Evolutionary conservation across 2,329 filamentous ascomycete genomes (phyloP).

Genomic region (Teratosphaeria viscida): DNA sequence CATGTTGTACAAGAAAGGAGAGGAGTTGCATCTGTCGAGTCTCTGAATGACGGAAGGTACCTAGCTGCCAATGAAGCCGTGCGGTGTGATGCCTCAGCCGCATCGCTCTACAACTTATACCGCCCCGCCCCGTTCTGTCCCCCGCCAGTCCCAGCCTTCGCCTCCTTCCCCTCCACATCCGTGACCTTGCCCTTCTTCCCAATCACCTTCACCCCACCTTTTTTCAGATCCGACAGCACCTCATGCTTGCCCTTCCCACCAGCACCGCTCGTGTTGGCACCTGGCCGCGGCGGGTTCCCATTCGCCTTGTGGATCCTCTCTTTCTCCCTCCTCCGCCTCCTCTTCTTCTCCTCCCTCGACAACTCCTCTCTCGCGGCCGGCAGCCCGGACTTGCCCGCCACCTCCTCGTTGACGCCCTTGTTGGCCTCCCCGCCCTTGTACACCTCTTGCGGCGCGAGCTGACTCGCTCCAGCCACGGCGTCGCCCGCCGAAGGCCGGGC

Average conservation of each 20-base stretch:
- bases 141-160: conserved; percentile 24
- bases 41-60: too few species aligned
- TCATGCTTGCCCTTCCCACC: conserved; percentile 48
- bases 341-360: conserved; percentile 70
- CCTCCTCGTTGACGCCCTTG: conserved; percentile 53
- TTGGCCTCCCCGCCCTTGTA: conserved; percentile 62
- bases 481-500: conserved; percentile 75
- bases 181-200: conserved; percentile 79
- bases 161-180: conserved; percentile 72
- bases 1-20: too few species aligned
- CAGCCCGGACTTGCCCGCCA: conserved; percentile 63
- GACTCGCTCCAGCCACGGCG: conserved; percentile 57
- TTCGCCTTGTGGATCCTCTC: conserved; percentile 67
- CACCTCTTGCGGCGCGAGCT: conserved; percentile 87
- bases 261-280: conserved; percentile 10
- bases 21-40: too few species aligned
- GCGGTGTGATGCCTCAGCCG: too few species aligned
- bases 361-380: conserved; percentile 77
- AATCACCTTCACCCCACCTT: conserved; percentile 84
- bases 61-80: too few species aligned
- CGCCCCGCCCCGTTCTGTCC: conserved; percentile 19
- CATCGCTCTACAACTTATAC: conserved; percentile 19
- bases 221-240: conserved; percentile 60
- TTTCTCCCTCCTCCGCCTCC: conserved; percentile 61
- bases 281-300: conserved; percentile 27